phyloP scores from a whole-genome alignment of 2,329 filamentous ascomycete genomes.

The Fusarium brevicatenulatum region DNA sequence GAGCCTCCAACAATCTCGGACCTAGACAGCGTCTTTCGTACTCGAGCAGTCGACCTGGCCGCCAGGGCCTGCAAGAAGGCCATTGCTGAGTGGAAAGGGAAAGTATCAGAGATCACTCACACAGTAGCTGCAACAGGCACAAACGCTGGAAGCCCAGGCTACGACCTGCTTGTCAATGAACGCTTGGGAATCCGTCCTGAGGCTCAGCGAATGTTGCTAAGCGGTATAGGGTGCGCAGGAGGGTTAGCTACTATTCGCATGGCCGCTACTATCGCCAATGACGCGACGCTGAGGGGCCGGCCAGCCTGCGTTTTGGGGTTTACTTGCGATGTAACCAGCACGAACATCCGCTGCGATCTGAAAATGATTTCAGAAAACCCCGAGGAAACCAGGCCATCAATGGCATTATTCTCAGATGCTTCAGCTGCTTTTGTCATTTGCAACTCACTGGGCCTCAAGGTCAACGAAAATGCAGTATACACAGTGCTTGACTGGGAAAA shows the following conservation, averaged over 20 bases:
- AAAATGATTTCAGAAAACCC: slow-evolving; percentile 1
- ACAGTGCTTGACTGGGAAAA: slow-evolving; percentile 3
- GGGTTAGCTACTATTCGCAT: slow-evolving; percentile 2
- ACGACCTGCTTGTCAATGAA: slow-evolving; percentile 1
- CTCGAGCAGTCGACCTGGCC: slow-evolving; percentile 1
- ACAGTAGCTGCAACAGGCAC: slow-evolving; percentile 5
- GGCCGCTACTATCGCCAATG: slow-evolving; percentile 4
- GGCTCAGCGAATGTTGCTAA: slow-evolving; percentile 7
- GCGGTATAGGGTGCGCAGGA: slow-evolving; percentile 5
- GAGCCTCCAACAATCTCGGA: slow-evolving; percentile 3
- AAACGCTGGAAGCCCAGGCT: slow-evolving; percentile 1
- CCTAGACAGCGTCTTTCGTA: slow-evolving; percentile 5
- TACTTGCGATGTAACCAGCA: slow-evolving; percentile 7
- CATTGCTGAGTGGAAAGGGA: slow-evolving; percentile 3
- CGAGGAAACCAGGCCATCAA: background rate
- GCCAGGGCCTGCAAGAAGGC: slow-evolving; percentile 1
- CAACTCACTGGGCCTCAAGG: background rate
- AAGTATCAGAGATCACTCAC: slow-evolving; percentile 3
- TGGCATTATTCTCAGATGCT: slow-evolving; percentile 8
- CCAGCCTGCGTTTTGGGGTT: slow-evolving; percentile 5
- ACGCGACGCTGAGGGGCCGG: background rate
- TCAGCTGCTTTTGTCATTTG: slow-evolving; percentile 1
- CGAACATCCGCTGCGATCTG: slow-evolving; percentile 4
- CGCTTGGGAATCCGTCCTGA: slow-evolving; percentile 1
- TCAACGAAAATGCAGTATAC: background rate